These are phyloP conservation scores for Artomyces pyxidatus DNA, from an alignment of 768 basidiomycete genomes.

Conservation along the genomic window DNA sequence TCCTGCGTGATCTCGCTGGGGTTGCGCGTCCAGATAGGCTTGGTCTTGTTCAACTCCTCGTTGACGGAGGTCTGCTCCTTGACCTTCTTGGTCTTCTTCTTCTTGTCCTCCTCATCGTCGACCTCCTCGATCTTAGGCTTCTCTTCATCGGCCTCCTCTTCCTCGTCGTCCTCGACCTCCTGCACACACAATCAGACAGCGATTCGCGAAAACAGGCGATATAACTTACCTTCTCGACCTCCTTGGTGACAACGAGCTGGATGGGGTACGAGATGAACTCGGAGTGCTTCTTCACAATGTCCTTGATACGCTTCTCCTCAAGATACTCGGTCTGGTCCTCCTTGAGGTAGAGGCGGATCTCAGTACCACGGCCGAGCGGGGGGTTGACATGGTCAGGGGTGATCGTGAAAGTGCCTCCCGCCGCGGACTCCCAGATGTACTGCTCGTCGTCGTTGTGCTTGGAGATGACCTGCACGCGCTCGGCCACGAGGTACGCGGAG, in stretches of 20 bases:
- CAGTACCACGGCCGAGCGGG: constrained; percentile 87
- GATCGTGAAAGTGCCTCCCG: constrained; percentile 99
- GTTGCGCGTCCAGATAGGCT: constrained; percentile 99
- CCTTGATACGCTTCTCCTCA: constrained; percentile 99
- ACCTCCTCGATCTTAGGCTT: constrained; percentile 68
- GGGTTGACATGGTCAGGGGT: constrained; percentile 87
- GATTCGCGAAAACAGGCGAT: not conserved
- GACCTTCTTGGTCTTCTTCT: constrained; percentile 88
- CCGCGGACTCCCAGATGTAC: constrained; percentile 99
- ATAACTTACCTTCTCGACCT: constrained; percentile 87
- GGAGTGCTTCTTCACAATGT: constrained; percentile 99
- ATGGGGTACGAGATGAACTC: constrained; percentile 99
- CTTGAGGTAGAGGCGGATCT: constrained; percentile 89
- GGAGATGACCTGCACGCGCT: constrained; percentile 96
- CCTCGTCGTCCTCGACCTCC: constrained; percentile 84
- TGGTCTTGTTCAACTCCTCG: constrained; percentile 99
- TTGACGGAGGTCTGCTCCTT: constrained; percentile 82
- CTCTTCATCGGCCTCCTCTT: constrained; percentile 75
- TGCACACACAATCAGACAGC: constrained; percentile 25
- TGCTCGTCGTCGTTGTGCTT: constrained; percentile 99
- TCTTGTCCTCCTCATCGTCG: constrained; percentile 65
- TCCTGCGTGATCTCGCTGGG: constrained; percentile 88
- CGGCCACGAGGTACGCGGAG: constrained; percentile 98
- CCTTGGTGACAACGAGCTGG: constrained; percentile 96
- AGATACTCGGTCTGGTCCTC: constrained; percentile 99